Evolutionary conservation across 164 flowering plant species (phyloP).

Genomic region (Annona squamosa): DNA sequence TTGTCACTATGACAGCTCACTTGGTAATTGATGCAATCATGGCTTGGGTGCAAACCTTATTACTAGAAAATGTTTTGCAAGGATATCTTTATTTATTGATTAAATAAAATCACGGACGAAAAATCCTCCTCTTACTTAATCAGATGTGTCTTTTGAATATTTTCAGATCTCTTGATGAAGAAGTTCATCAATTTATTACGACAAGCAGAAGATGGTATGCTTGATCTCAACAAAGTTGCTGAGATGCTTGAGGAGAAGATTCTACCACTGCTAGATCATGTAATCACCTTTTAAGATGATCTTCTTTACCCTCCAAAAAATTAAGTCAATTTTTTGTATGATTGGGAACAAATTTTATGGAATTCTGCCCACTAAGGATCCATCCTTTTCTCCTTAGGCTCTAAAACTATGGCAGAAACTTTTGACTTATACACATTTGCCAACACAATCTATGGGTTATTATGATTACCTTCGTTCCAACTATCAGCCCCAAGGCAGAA

Average conservation of each 20-base stretch:
- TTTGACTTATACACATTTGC: background rate
- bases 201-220: conserved; percentile 74
- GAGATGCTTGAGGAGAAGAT: conserved; percentile 60
- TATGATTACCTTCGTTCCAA: background rate
- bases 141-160: background rate
- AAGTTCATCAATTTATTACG: conserved; percentile 71
- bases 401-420: background rate
- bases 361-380: too few relatives aligned
- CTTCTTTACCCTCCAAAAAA: background rate
- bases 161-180: conserved; percentile 75
- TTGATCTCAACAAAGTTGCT: conserved; percentile 84
- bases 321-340: background rate
- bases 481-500: background rate
- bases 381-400: background rate
- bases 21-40: conserved; percentile 37
- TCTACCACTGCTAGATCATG: too few relatives aligned
- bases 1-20: conserved; percentile 84
- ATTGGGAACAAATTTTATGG: background rate
- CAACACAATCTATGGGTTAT: background rate
- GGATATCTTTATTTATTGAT: background rate
- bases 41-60: background rate
- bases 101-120: background rate
- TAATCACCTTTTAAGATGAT: too few relatives aligned
- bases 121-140: background rate
- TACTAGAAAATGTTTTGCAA: background rate